These are phyloP conservation scores for Hura crepitans DNA, from an alignment of 441 rosid species.

Conservation along the genomic window DNA sequence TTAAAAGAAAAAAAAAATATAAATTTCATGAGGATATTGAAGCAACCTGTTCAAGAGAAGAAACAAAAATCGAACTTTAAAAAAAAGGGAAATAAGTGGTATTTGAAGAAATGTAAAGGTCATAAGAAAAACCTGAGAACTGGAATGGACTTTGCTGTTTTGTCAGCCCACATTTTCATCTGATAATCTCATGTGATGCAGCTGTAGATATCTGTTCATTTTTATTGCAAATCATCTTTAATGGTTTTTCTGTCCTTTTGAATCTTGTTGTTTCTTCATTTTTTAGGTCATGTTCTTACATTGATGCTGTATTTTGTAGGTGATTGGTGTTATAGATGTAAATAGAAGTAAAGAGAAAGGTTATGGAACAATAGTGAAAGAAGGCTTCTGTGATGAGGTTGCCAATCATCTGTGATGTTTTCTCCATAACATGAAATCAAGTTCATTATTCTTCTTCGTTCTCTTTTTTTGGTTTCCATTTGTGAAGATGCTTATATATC, in stretches of 20 bases:
- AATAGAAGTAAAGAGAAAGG: slow-evolving; percentile 81
- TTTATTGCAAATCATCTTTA: neutral
- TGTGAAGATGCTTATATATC: neutral
- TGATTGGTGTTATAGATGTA: slow-evolving; percentile 82
- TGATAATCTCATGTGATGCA: neutral
- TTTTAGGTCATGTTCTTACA: slow-evolving; percentile 10
- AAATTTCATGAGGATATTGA: neutral
- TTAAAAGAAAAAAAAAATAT: neutral
- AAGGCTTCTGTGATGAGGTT: slow-evolving; percentile 94
- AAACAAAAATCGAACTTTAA: neutral
- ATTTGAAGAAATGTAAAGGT: neutral
- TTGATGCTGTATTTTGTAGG: slow-evolving; percentile 39
- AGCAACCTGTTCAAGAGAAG: neutral
- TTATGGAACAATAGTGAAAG: slow-evolving; percentile 82
- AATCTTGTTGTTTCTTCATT: slow-evolving; percentile 3
- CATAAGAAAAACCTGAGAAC: neutral
- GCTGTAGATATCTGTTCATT: neutral
- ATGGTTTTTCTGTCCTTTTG: neutral
- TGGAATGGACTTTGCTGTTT: neutral
- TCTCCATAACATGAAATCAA: neutral
- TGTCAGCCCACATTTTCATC: neutral
- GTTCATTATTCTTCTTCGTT: slow-evolving; percentile 2
- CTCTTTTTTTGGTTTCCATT: slow-evolving; percentile 5
- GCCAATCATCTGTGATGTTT: slow-evolving; percentile 16
- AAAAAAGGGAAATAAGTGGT: neutral